Conservation (phyloP, 768 basidiomycete genomes). For the Russula olivacea region DNA sequence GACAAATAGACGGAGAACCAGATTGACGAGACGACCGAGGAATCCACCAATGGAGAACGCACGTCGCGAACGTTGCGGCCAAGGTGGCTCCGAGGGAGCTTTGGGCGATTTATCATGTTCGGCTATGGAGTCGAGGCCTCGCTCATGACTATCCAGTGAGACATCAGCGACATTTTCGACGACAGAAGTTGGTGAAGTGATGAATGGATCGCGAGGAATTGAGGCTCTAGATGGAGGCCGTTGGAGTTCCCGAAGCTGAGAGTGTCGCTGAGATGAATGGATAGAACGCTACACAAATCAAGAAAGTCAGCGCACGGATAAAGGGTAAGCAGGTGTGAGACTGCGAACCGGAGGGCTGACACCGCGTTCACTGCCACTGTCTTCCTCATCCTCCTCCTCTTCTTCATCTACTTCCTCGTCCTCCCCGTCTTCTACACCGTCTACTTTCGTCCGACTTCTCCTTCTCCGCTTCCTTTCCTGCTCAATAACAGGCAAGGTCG, state of each 20-base stretch:
- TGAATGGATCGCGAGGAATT: slow-evolving; percentile 33
- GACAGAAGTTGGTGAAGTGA: slow-evolving; percentile 39
- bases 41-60: slow-evolving; percentile 44
- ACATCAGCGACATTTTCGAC: slow-evolving; percentile 29
- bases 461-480: slow-evolving; percentile 58
- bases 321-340: neutral
- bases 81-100: neutral
- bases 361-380: slow-evolving; percentile 42
- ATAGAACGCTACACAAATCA: slow-evolving; percentile 26
- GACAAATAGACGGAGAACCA: slow-evolving; percentile 28
- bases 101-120: slow-evolving; percentile 52
- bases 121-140: slow-evolving; percentile 55
- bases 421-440: neutral
- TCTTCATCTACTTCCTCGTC: neutral
- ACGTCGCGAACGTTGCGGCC: slow-evolving; percentile 10
- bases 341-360: slow-evolving; percentile 40
- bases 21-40: slow-evolving; percentile 42
- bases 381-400: slow-evolving; percentile 41
- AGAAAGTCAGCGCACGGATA: slow-evolving; percentile 12
- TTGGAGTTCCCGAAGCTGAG: slow-evolving; percentile 30
- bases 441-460: slow-evolving; percentile 36
- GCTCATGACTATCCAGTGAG: slow-evolving; percentile 38
- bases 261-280: slow-evolving; percentile 11
- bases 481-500: slow-evolving; percentile 59
- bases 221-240: slow-evolving; percentile 32